Percentiles rank a stretch among this genome's conserved stretches.
Evolutionary conservation across 768 basidiomycete species (phyloP).

Genomic region (Termitomyces sp.): DNA sequence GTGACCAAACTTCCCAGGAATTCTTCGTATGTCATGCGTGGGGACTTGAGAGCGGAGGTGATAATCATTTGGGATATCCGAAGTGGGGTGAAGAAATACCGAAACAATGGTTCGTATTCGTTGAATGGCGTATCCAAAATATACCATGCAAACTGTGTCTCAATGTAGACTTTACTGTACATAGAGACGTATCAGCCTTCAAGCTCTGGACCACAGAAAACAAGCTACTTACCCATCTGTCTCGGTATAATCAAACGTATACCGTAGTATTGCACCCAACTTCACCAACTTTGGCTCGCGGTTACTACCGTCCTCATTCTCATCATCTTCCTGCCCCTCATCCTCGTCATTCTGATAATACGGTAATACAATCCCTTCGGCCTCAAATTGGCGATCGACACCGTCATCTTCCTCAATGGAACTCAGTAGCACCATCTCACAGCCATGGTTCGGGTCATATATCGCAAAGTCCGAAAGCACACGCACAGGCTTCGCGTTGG

Average conservation of each 20-base stretch:
- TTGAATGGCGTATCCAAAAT: conserved; percentile 45
- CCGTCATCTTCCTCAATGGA: conserved; percentile 41
- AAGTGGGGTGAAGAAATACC: conserved; percentile 48
- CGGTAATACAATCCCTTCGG: conserved; percentile 49
- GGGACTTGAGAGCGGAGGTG: conserved; percentile 27
- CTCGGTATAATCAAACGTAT: conserved; percentile 47
- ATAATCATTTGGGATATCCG: conserved; percentile 48
- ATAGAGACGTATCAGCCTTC: not conserved
- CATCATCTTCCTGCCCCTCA: conserved; percentile 54
- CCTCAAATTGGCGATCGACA: conserved; percentile 41
- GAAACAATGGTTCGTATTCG: conserved; percentile 39
- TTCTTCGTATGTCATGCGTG: conserved; percentile 21
- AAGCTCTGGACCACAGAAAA: not conserved
- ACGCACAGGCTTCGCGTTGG: conserved; percentile 47
- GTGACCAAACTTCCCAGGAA: conserved; percentile 33
- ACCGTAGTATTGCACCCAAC: conserved; percentile 44
- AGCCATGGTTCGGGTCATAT: conserved; percentile 48
- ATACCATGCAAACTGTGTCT: conserved; percentile 65
- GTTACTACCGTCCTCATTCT: conserved; percentile 19
- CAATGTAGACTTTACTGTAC: conserved; percentile 58
- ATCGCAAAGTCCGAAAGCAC: conserved; percentile 54
- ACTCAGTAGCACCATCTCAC: conserved; percentile 45
- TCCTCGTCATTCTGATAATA: conserved; percentile 55
- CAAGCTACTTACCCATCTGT: conserved; percentile 43
- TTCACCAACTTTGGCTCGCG: conserved; percentile 32